A percentile compares a stretch with the other conserved stretches of the same genome.
Conservation (phyloP, 768 basidiomycete genomes). For the Suillus discolor region DNA sequence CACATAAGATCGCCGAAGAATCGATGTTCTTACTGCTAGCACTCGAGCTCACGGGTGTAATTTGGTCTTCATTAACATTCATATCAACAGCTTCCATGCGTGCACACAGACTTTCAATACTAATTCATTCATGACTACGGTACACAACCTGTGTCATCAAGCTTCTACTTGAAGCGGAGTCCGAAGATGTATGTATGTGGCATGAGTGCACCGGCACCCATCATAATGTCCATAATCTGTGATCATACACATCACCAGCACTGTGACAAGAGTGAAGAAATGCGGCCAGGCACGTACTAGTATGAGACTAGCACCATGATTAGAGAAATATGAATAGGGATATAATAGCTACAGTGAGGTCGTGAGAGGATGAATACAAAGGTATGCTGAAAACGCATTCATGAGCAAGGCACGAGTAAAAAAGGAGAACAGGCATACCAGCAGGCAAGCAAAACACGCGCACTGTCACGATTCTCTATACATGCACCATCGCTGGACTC, state of each 20-base stretch:
- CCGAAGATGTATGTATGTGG: not conserved
- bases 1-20: too few species aligned
- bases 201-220: not conserved
- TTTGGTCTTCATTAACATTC: not conserved
- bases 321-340: slow-evolving; percentile 1
- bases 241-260: not conserved
- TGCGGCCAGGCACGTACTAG: not conserved
- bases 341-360: not conserved
- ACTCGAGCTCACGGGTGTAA: not conserved
- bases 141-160: not conserved
- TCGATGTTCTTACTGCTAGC: too few species aligned
- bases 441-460: not conserved
- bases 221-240: not conserved
- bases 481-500: slow-evolving; percentile 7
- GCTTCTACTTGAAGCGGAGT: not conserved
- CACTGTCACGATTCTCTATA: not conserved
- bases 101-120: too few species aligned
- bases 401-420: not conserved
- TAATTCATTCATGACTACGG: not conserved
- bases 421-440: not conserved
- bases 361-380: not conserved
- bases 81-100: not conserved
- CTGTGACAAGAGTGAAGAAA: not conserved
- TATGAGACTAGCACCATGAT: not conserved
- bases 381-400: not conserved